Percentiles rank a stretch among this genome's conserved stretches.
Conservation (phyloP, 805 yeast species). For the Grigorovia transvaalensis region DNA sequence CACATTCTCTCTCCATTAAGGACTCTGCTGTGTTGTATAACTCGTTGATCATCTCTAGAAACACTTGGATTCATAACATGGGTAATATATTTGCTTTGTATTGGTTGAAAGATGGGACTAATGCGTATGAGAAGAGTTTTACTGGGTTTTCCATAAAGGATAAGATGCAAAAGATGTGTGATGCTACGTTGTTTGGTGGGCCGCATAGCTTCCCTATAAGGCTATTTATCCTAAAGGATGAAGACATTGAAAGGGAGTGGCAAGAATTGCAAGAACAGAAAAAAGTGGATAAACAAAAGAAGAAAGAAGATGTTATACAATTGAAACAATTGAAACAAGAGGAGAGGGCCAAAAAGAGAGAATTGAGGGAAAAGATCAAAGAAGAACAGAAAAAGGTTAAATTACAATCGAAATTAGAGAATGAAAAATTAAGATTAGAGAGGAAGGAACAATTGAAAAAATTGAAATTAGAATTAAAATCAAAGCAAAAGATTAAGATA, state of each 20-base stretch:
- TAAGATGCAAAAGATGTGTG: constrained; percentile 80
- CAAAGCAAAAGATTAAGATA: constrained; percentile 1
- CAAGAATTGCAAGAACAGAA: constrained; percentile 31
- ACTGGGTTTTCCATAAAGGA: constrained; percentile 39
- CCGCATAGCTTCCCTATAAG: constrained; percentile 75
- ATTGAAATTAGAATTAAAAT: constrained; percentile 14
- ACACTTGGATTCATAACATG: constrained; percentile 42
- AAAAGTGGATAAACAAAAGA: constrained; percentile 30
- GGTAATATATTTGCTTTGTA: constrained; percentile 62
- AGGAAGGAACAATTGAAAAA: constrained; percentile 15
- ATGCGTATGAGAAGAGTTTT: constrained; percentile 1
- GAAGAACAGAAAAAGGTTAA: constrained; percentile 12
- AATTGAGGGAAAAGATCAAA: constrained; percentile 18
- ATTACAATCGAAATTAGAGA: constrained; percentile 14
- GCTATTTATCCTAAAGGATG: constrained; percentile 78
- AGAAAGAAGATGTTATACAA: constrained; percentile 29
- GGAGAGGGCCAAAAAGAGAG: constrained; percentile 19
- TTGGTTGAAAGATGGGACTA: constrained; percentile 56
- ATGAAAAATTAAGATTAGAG: background rate
- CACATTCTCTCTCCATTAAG: constrained; percentile 55
- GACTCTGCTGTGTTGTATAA: constrained; percentile 66
- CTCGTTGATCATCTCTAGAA: constrained; percentile 65
- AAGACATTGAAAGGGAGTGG: constrained; percentile 45
- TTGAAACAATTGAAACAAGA: constrained; percentile 19
- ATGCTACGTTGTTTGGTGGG: constrained; percentile 60